Conservation (phyloP, 2,329 filamentous ascomycete genomes). For the Colletotrichum acutatum region DNA sequence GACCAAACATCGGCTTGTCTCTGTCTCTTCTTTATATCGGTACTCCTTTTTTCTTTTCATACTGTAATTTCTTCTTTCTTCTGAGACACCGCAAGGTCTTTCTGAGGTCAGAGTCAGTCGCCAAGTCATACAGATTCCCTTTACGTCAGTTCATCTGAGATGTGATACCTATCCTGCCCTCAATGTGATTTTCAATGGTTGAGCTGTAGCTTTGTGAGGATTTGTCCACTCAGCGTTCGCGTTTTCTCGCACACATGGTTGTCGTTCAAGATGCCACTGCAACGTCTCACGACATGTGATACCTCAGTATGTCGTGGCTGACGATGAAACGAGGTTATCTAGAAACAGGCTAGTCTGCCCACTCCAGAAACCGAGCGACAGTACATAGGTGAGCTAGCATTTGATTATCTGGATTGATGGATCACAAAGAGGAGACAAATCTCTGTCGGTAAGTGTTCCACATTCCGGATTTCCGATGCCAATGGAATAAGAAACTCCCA, state of each 20-base stretch:
- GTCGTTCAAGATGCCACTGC: neutral
- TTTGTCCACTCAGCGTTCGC: neutral
- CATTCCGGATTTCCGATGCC: neutral
- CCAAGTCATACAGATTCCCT: constrained; percentile 36
- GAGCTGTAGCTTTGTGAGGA: neutral
- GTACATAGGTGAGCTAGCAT: too few relatives aligned
- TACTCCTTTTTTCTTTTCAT: constrained; percentile 33
- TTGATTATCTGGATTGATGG: too few relatives aligned
- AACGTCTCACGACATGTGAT: neutral
- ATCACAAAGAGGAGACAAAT: too few relatives aligned
- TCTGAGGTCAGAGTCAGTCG: constrained; percentile 35
- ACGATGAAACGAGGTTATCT: neutral
- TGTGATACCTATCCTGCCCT: constrained; percentile 9
- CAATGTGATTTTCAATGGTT: constrained; percentile 24
- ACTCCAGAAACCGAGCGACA: too few relatives aligned
- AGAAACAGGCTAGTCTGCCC: neutral
- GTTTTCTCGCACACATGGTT: neutral
- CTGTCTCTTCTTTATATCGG: constrained; percentile 36
- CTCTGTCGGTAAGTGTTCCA: neutral
- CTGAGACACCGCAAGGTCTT: constrained; percentile 36
- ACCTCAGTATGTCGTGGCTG: neutral
- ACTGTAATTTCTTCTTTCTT: constrained; percentile 38
- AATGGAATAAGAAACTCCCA: neutral
- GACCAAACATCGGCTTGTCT: constrained; percentile 34
- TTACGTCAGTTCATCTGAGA: constrained; percentile 24